Evolutionary conservation across 2,329 filamentous ascomycete genomes (phyloP).

Genomic region (Cordyceps fumosorosea): DNA sequence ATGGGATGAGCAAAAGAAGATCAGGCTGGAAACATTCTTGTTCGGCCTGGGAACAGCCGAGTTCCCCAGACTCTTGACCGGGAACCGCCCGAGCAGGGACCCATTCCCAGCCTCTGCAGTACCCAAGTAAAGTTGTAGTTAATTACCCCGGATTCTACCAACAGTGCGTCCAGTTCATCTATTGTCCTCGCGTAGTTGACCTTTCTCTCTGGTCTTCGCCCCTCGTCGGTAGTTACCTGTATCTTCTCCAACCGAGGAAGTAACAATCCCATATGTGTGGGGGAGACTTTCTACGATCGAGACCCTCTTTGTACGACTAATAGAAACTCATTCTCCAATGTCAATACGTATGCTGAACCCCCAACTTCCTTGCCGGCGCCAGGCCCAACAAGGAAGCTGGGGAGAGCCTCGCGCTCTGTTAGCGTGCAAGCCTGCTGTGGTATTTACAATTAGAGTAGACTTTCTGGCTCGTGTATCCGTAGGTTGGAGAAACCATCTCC

Average conservation of each 20-base stretch:
- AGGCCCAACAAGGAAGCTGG: constrained; percentile 4
- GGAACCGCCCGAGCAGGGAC: background rate
- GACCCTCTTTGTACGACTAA: background rate
- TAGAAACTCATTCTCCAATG: background rate
- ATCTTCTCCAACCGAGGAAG: background rate
- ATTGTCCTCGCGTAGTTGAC: no score
- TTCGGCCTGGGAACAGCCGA: background rate
- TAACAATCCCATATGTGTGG: background rate
- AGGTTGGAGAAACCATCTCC: background rate
- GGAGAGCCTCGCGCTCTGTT: background rate
- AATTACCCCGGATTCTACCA: no score
- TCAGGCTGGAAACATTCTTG: no score
- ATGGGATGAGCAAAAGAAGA: background rate
- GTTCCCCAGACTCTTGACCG: background rate
- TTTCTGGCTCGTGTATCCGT: no score
- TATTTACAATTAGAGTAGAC: no score
- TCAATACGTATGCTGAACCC: background rate
- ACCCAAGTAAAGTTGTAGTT: no score
- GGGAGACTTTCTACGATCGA: background rate
- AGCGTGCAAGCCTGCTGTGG: background rate
- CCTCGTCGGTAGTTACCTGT: background rate
- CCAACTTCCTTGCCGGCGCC: background rate
- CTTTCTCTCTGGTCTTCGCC: background rate
- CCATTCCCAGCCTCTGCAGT: background rate
- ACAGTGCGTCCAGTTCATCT: background rate